Base-by-base conservation (phyloP, 345 rosid species). In the Cardiospermum halicacabum region DNA sequence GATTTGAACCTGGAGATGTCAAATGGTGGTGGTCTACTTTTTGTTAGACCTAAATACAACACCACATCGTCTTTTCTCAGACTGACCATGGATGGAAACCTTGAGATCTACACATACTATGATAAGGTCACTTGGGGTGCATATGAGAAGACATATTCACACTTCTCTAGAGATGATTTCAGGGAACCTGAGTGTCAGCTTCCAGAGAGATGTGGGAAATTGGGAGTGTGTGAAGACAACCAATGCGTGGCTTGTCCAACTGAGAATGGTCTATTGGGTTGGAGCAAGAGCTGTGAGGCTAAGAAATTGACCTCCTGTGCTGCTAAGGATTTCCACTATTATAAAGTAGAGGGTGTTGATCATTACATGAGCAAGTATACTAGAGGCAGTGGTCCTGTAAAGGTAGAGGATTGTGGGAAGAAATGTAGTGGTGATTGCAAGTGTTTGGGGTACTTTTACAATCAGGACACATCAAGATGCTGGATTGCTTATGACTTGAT, bases 401-500 rank as follows among this genome's bases (percentile, higher is more conserved):
- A 70, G 57, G 75, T 74, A 77, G 69, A 66, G 15, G 83, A 60
- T 0, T 87, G 94, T 51, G 78, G 79, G 5, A 77, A 51, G 1
- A 82, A 82, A 68, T 90, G 87, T 37, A 77, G 71, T 2, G 56
- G 47, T 2, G 85, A 82, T 68, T 87, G 93, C 53, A 86, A 76
- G 66, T 84, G 88, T 65, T 66, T 78, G 74, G 88, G 93, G 2
- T 82, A 82, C 15, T 87, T 85, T 53, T 85, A 81, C 66, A 74
- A 73, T 26, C 73, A 60, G 43, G 74, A 78, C 28, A 64, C 71
- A 18, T 79, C 77, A 0, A 81, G 18, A 75, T 85, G 89, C 53
- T 85, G 87, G 94, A 62, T 78, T 53, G 80, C 86, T 61, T 74
- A 83, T 45, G 94, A 87, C 55, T 63, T 85, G 36, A 83, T 55